phyloP scores from a whole-genome alignment of 208 protist genomes.

The Naegleria lovaniensis region DNA sequence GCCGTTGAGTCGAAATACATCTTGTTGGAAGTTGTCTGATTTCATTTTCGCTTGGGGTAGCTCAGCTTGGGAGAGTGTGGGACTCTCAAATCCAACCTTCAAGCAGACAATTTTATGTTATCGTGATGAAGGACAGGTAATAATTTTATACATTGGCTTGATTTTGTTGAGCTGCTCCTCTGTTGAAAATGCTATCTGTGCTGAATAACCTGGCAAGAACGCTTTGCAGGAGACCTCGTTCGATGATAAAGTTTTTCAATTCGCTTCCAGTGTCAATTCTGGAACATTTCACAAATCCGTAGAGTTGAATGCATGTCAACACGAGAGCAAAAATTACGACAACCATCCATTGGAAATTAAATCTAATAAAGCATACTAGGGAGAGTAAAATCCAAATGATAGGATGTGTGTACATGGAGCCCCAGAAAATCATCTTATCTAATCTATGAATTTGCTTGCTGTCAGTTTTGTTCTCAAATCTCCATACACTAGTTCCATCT shows the following conservation, averaged over 20 bases:
- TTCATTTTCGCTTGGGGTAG: no score
- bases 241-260: neutral
- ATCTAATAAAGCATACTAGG: neutral
- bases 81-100: no score
- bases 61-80: no score
- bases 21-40: no score
- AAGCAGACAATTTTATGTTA: no score
- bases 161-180: neutral
- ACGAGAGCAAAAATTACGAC: constrained; percentile 1
- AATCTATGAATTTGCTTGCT: neutral
- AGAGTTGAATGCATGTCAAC: neutral
- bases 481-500: constrained; percentile 55
- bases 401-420: neutral
- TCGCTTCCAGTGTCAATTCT: neutral
- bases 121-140: no score
- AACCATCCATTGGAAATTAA: constrained; percentile 12
- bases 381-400: constrained; percentile 21
- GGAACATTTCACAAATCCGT: constrained; percentile 14
- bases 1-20: no score
- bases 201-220: neutral
- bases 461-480: constrained; percentile 50
- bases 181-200: neutral
- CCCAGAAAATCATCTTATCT: constrained; percentile 8
- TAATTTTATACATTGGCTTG: no score
- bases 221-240: neutral